A percentile compares a stretch with the other conserved stretches of the same genome.
Conservation (phyloP, 2,329 filamentous ascomycete species). For the Bipolaris cookei region DNA sequence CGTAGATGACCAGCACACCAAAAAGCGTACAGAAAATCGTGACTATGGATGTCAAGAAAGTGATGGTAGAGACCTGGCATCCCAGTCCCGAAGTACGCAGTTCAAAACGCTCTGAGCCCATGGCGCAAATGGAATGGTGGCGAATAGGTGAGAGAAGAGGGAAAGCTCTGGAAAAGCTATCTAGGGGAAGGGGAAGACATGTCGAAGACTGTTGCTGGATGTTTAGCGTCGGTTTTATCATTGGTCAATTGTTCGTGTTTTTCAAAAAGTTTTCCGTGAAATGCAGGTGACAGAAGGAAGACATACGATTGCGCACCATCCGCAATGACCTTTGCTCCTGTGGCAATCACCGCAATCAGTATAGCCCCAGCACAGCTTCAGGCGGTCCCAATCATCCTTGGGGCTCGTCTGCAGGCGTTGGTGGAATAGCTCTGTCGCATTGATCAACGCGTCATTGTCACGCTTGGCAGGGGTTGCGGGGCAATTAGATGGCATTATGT, state of each 20-base stretch:
- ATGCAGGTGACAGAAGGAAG: neutral
- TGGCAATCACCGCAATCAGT: conserved; percentile 48
- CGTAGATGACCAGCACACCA: conserved; percentile 47
- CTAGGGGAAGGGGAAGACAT: conserved; percentile 52
- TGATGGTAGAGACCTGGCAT: conserved; percentile 56
- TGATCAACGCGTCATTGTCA: conserved; percentile 15
- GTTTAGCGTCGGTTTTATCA: no score
- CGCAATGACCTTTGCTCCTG: conserved; percentile 46
- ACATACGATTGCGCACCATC: conserved; percentile 55
- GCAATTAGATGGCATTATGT: conserved; percentile 24
- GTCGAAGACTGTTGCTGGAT: conserved; percentile 49
- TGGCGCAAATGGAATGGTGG: conserved; percentile 45
- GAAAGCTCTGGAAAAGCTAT: conserved; percentile 46
- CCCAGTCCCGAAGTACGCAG: conserved; percentile 53
- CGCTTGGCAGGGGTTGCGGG: conserved; percentile 10
- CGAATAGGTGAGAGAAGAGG: conserved; percentile 51
- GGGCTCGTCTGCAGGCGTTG: conserved; percentile 37
- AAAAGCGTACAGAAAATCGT: conserved; percentile 53
- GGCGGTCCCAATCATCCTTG: conserved; percentile 39
- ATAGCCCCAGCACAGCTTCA: conserved; percentile 46
- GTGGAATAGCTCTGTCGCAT: conserved; percentile 33
- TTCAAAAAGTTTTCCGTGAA: no score
- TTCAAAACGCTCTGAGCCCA: conserved; percentile 53
- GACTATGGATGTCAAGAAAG: conserved; percentile 52
- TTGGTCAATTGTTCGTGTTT: no score